These are phyloP conservation scores for Epichloe hybrida DNA, from an alignment of 2,329 filamentous ascomycete species.

Conservation along the genomic window DNA sequence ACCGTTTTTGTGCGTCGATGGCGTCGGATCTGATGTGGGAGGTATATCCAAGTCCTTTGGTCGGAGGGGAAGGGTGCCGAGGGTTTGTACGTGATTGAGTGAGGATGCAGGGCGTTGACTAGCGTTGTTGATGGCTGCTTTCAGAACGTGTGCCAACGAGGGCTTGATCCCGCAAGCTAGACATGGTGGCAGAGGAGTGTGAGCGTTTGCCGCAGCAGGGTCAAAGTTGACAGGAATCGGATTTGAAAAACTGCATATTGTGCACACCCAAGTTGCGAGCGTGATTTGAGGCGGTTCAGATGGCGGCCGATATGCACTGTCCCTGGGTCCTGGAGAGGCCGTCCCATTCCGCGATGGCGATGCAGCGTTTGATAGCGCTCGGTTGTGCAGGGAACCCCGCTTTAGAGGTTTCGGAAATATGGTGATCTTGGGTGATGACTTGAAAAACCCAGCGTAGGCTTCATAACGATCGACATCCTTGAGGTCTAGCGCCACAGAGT, in stretches of 20 bases:
- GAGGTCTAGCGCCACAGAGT: constrained; percentile 73
- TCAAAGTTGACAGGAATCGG: constrained; percentile 90
- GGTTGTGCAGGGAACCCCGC: constrained; percentile 43
- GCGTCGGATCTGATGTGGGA: background rate
- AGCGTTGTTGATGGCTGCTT: constrained; percentile 70
- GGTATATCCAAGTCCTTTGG: background rate
- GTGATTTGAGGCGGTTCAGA: constrained; percentile 31
- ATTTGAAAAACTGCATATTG: constrained; percentile 92
- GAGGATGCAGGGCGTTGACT: constrained; percentile 33
- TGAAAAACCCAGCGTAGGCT: constrained; percentile 85
- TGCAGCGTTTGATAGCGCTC: constrained; percentile 33
- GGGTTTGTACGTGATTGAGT: background rate
- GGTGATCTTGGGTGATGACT: constrained; percentile 88
- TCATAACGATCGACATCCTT: constrained; percentile 86
- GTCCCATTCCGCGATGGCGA: constrained; percentile 32
- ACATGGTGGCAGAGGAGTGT: constrained; percentile 75
- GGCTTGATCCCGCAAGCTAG: constrained; percentile 91
- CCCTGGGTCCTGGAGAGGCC: constrained; percentile 32
- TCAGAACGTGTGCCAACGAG: constrained; percentile 65
- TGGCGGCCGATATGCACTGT: constrained; percentile 27
- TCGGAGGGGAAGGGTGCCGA: background rate
- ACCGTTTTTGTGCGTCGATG: background rate
- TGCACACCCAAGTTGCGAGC: constrained; percentile 83
- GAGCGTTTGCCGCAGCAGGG: constrained; percentile 61
- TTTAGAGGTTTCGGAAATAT: constrained; percentile 71